phyloP scores from a whole-genome alignment of 306 rosid species.

The Oxytropis ochrocephala region DNA sequence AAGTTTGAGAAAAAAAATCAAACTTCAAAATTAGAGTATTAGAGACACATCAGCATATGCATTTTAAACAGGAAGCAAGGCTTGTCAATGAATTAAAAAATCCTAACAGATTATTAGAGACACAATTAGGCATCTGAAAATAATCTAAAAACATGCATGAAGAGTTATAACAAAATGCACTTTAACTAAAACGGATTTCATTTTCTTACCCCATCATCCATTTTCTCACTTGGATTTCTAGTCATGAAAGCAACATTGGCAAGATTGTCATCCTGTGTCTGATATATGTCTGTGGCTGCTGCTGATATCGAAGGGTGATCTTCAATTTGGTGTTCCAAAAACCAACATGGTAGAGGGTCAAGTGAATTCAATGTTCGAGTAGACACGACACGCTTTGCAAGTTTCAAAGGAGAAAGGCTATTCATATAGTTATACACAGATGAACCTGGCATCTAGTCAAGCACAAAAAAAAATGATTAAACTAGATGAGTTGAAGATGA shows the following conservation, averaged over 20 bases:
- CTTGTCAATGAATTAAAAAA: not conserved
- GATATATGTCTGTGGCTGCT: constrained; percentile 29
- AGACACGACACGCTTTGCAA: too few species aligned
- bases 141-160: not conserved
- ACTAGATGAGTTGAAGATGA: too few species aligned
- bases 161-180: not conserved
- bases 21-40: too few species aligned
- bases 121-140: not conserved
- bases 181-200: constrained; percentile 20
- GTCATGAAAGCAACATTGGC: constrained; percentile 32
- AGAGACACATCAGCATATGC: too few species aligned
- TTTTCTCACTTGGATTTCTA: constrained; percentile 21
- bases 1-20: too few species aligned
- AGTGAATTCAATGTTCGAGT: too few species aligned
- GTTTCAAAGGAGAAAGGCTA: too few species aligned
- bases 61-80: too few species aligned
- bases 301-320: constrained; percentile 32
- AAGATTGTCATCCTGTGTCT: constrained; percentile 18
- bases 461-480: too few species aligned
- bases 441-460: too few species aligned
- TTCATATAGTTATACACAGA: too few species aligned
- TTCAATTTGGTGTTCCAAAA: constrained; percentile 35
- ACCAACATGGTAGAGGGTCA: too few species aligned
- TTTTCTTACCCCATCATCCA: constrained; percentile 41
- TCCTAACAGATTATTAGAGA: not conserved